A percentile compares a stretch with the other conserved stretches of the same genome.
Conservation (phyloP, 2,329 filamentous ascomycete genomes). For the Clonostachys byssicola region DNA sequence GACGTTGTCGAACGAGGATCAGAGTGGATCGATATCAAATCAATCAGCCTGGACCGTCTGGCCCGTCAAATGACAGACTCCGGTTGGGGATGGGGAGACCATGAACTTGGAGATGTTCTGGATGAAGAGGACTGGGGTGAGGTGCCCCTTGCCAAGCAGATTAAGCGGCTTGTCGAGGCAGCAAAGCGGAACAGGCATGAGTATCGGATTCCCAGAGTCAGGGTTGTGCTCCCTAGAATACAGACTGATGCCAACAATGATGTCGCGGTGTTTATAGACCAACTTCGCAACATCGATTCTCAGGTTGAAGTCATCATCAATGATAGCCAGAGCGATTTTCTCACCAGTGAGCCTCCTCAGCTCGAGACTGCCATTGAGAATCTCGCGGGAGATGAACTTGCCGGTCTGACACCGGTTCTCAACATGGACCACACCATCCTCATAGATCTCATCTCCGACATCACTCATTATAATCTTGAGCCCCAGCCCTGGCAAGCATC, state of each 20-base stretch:
- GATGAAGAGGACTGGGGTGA: slow-evolving; percentile 27
- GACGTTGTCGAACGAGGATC: slow-evolving; percentile 26
- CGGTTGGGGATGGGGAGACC: slow-evolving; percentile 35
- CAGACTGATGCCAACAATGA: slow-evolving; percentile 15
- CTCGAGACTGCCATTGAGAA: slow-evolving; percentile 18
- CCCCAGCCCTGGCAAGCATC: slow-evolving; percentile 24
- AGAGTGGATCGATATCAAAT: slow-evolving; percentile 25
- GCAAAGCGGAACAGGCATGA: slow-evolving; percentile 28
- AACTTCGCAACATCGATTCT: slow-evolving; percentile 19
- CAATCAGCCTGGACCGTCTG: slow-evolving; percentile 22
- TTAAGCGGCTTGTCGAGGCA: slow-evolving; percentile 25
- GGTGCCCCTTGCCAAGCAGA: slow-evolving; percentile 21
- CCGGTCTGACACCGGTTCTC: slow-evolving; percentile 24
- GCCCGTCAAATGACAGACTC: slow-evolving; percentile 31
- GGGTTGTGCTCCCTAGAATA: slow-evolving; percentile 26
- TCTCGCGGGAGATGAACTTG: slow-evolving; percentile 21
- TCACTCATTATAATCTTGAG: slow-evolving; percentile 26
- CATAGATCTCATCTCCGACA: slow-evolving; percentile 32
- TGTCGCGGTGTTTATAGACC: slow-evolving; percentile 23
- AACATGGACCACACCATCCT: slow-evolving; percentile 36
- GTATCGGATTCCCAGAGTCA: slow-evolving; percentile 26
- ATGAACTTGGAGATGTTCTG: slow-evolving; percentile 19
- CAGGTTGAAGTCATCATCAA: slow-evolving; percentile 25
- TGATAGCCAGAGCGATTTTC: slow-evolving; percentile 15
- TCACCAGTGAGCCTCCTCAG: slow-evolving; percentile 12